Evolutionary conservation across 306 rosid genomes (phyloP), one percentile per base, ranked within the genome.

Genomic region (Trifolium dubium): DNA sequence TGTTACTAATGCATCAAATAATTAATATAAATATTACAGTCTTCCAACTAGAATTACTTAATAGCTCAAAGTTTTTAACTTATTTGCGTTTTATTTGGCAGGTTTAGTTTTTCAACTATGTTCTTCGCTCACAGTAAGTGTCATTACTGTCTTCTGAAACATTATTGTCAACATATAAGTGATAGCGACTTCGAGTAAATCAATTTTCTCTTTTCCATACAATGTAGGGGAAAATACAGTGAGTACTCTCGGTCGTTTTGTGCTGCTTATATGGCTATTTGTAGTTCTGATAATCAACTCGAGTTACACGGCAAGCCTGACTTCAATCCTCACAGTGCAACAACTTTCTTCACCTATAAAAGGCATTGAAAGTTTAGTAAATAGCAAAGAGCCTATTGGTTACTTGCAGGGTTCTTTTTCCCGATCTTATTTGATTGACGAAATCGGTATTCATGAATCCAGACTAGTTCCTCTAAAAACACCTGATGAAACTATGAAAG

Each of bases 291-390:
- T 95, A 74, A 88, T 95, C 74, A 92, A 85, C 76, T 95, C 99
- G 7, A 95, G 98, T 86, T 95, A 95, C 84, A 92, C 98, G 1
- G 99, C 99, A 53, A 95, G 96, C 79, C 64, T 95, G 89, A 95
- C 98, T 75, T 95, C 99, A 72, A 95, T 95, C 81, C 96, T 95
- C 69, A 95, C 99, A 4, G 99, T 92, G 74, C 92, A 95, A 67
- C 84, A 87, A 81, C 97, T 95, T 73, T 80, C 93, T 76, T 95
- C 93, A 72, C 76, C 96, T 72, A 61, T 95, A 59, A 87, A 92
- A 81, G 99, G 97, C 79, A 89, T 95, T 76, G 93, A 90, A 63
- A 85, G 85, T 73, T 77, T 95, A 61, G n/a, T 83, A 17, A 40
- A 56, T 28, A 86, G 65, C 85, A 80, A 84, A 18, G 97, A 86